phyloP scores from a whole-genome alignment of 164 flowering plant genomes.

The Warburgia ugandensis region DNA sequence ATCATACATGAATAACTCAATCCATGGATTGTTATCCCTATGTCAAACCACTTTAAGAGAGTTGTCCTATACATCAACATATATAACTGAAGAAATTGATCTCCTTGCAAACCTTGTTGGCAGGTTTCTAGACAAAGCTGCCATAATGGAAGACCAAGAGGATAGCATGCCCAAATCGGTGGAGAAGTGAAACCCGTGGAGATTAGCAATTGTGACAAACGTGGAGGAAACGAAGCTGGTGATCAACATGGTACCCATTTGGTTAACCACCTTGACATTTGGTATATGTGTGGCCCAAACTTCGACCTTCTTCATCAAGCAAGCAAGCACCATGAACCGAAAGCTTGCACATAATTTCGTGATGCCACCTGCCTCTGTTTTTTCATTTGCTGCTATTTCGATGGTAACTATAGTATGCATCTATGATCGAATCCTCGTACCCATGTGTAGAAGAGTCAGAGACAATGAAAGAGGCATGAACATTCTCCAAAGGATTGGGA shows the following conservation, averaged over 20 bases:
- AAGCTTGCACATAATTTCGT: constrained; percentile 24
- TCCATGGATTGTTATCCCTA: no score
- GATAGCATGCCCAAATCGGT: not conserved
- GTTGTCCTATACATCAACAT: not conserved
- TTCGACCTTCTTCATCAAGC: constrained; percentile 74
- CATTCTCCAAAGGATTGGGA: constrained; percentile 58
- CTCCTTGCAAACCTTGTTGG: not conserved
- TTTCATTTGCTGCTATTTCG: constrained; percentile 31
- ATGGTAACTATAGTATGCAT: constrained; percentile 37
- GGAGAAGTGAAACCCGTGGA: constrained; percentile 48
- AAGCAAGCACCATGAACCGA: constrained; percentile 46
- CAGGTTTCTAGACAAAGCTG: constrained; percentile 94
- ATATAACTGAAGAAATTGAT: no score
- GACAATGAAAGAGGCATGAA: constrained; percentile 63
- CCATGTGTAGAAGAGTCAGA: constrained; percentile 31
- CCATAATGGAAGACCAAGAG: constrained; percentile 39
- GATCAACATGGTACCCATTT: constrained; percentile 54
- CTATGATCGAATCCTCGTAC: constrained; percentile 57
- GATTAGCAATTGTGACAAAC: constrained; percentile 46
- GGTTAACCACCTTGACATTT: constrained; percentile 47
- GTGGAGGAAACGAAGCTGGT: constrained; percentile 73
- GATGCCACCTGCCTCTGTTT: constrained; percentile 63
- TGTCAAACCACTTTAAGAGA: no score
- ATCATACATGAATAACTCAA: no score
- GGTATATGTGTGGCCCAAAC: constrained; percentile 56